Percentiles rank a stretch among this genome's conserved stretches.
These are phyloP conservation scores for Ramalina intermedia DNA, from an alignment of 495 filamentous ascomycete genomes.

Conservation along the genomic window DNA sequence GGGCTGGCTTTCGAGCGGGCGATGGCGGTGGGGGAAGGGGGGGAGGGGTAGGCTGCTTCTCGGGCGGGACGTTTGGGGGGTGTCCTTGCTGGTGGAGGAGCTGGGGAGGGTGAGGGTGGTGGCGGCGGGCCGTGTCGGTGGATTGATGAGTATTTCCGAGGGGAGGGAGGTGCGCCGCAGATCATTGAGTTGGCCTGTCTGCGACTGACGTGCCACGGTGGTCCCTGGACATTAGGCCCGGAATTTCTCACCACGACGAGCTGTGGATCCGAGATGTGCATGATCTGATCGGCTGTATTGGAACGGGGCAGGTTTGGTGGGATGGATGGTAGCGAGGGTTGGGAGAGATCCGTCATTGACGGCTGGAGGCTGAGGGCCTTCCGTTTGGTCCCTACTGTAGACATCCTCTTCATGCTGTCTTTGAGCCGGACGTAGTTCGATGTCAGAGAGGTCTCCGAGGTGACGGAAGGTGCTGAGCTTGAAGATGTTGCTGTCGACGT, in stretches of 20 bases:
- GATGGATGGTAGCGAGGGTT: constrained; percentile 2
- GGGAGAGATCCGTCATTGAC: background rate
- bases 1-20: constrained; percentile 9
- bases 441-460: constrained; percentile 10
- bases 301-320: constrained; percentile 10
- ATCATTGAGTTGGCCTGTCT: background rate
- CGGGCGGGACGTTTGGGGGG: background rate
- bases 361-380: constrained; percentile 6
- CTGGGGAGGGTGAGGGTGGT: constrained; percentile 3
- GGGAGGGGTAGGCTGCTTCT: background rate
- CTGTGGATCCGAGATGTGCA: too few relatives aligned
- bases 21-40: constrained; percentile 3
- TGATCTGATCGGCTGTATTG: constrained; percentile 7
- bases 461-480: constrained; percentile 4
- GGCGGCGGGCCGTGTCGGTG: constrained; percentile 1
- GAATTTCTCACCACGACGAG: too few relatives aligned
- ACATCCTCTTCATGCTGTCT: constrained; percentile 13
- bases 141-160: background rate
- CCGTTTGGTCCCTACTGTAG: constrained; percentile 11
- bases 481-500: constrained; percentile 11
- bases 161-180: background rate
- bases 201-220: background rate
- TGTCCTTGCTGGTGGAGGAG: background rate
- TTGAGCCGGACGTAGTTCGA: constrained; percentile 15
- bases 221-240: too few relatives aligned